Conservation (phyloP, 2,329 filamentous ascomycete genomes). For the Colletotrichum sojae region DNA sequence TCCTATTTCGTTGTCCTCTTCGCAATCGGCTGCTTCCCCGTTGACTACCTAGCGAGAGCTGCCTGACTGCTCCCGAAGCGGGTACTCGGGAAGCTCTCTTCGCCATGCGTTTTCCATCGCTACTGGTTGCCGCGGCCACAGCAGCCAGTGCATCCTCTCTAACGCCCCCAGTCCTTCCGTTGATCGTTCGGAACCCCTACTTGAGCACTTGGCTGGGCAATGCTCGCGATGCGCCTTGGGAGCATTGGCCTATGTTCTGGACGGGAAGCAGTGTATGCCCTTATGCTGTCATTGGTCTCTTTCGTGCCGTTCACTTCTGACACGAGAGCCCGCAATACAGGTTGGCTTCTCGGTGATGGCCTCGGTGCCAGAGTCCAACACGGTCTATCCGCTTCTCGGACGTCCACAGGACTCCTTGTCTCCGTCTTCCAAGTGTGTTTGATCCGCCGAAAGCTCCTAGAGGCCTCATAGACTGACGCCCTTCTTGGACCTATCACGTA, state of each 20-base stretch:
- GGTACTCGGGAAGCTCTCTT: conserved; percentile 9
- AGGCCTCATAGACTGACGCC: conserved; percentile 16
- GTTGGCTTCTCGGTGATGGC: conserved; percentile 67
- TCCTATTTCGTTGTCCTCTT: not conserved
- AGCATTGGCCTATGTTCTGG: conserved; percentile 89
- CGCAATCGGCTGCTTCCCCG: conserved; percentile 2
- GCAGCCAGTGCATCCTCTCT: conserved; percentile 64
- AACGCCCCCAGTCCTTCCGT: conserved; percentile 69
- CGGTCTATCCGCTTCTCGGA: conserved; percentile 66
- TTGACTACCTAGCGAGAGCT: not conserved
- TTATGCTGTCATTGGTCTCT: conserved; percentile 18
- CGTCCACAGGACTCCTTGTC: conserved; percentile 64
- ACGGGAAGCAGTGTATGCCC: conserved; percentile 73
- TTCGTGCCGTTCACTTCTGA: conserved; percentile 25
- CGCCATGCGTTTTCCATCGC: conserved; percentile 47
- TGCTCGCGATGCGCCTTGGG: conserved; percentile 83
- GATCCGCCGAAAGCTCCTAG: not conserved
- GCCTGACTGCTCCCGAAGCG: conserved; percentile 8
- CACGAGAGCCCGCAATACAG: conserved; percentile 42
- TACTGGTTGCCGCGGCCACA: conserved; percentile 51
- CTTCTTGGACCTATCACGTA: conserved; percentile 53
- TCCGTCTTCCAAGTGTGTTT: conserved; percentile 44
- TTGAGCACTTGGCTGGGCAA: conserved; percentile 73
- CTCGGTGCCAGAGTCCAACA: conserved; percentile 56
- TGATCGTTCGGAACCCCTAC: conserved; percentile 73